These are phyloP conservation scores for Rhodotorula babjevae DNA, from an alignment of 768 basidiomycete species.

Conservation along the genomic window DNA sequence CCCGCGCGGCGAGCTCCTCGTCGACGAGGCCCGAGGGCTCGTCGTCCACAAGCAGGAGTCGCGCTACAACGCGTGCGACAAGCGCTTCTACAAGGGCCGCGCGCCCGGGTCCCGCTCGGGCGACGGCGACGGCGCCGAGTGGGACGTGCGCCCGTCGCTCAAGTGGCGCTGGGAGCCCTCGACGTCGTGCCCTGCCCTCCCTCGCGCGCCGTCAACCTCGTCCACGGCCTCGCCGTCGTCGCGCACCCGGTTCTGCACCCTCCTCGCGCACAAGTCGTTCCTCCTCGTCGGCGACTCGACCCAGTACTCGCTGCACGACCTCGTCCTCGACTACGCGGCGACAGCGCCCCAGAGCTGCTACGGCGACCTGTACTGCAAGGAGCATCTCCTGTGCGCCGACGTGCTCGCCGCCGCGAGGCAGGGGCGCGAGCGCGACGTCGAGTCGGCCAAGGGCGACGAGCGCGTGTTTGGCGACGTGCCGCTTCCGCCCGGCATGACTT, in stretches of 20 bases:
- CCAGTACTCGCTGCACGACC: constrained; percentile 42
- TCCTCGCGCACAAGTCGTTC: constrained; percentile 41
- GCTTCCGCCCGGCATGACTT: constrained; percentile 11
- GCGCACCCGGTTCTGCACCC: constrained; percentile 30
- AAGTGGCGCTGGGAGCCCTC: constrained; percentile 41
- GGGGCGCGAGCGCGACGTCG: constrained; percentile 3
- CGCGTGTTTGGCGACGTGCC: constrained; percentile 30
- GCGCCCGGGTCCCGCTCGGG: not conserved
- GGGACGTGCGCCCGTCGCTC: constrained; percentile 41
- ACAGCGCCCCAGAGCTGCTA: constrained; percentile 39
- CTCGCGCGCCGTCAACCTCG: not conserved
- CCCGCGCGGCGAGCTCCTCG: constrained; percentile 17
- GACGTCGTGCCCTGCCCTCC: not conserved
- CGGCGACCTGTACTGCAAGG: constrained; percentile 44
- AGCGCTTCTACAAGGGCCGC: constrained; percentile 38
- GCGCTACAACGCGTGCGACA: constrained; percentile 39
- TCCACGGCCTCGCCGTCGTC: not conserved
- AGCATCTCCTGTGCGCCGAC: constrained; percentile 40
- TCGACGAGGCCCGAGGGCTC: constrained; percentile 2
- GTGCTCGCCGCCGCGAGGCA: constrained; percentile 2
- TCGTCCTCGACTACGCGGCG: constrained; percentile 41
- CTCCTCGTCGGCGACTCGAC: constrained; percentile 42
- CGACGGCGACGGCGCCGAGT: not conserved
- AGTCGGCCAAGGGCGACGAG: constrained; percentile 24
- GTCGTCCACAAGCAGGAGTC: constrained; percentile 42